Evolutionary conservation across 2,329 filamentous ascomycete genomes (phyloP), one percentile per base, ranked within the genome.

Genomic region (Incumbomyces delicatus): DNA sequence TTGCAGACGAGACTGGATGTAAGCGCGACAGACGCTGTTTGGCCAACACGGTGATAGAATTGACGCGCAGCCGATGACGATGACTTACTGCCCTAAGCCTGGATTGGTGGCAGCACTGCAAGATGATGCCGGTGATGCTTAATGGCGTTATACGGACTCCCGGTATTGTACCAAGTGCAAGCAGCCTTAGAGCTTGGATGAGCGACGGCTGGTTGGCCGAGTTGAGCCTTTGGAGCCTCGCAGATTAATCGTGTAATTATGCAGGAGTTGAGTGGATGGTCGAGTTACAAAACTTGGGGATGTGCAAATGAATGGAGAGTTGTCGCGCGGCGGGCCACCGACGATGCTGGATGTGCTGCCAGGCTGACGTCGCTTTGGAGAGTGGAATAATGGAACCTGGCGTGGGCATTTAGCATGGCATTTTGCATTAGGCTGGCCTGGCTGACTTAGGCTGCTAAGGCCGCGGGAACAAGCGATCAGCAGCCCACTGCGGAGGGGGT

Each of bases 201-300:
- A 22, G 30, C 5, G 3, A 37, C 20, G 33, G 37, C 17, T 45
- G 22, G 42, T 10, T 35, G 30, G 33, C 42, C 42, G 42, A 37
- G 18, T 35, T 11, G 31, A 14, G n/a, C n/a, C n/a, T n/a, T n/a
- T n/a, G 20, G 30, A 44, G 41, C 30, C 31, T 35, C 30, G 41
- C 31, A 44, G 41, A 17, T 18, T 33, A n/a, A 14, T 14, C 27
- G 20, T 35, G 41, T 16, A 34, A 35, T 37, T 37, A 37, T 37
- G 32, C 42, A 45, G 22, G 38, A 4, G 34, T 14, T 30, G 55
- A 50, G 54, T 50, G 49, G 52, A 58, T 44, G 56, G 58, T 57
- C 20, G 34, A 51, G 44, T 52, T 60, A 60, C 42, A 60, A n/a
- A n/a, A 47, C 29, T 46, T 36, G 29, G 52, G 46, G 33, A 57